phyloP scores from a whole-genome alignment of 371 early-diverging fungal species.

The Haplosporangium sp. region DNA sequence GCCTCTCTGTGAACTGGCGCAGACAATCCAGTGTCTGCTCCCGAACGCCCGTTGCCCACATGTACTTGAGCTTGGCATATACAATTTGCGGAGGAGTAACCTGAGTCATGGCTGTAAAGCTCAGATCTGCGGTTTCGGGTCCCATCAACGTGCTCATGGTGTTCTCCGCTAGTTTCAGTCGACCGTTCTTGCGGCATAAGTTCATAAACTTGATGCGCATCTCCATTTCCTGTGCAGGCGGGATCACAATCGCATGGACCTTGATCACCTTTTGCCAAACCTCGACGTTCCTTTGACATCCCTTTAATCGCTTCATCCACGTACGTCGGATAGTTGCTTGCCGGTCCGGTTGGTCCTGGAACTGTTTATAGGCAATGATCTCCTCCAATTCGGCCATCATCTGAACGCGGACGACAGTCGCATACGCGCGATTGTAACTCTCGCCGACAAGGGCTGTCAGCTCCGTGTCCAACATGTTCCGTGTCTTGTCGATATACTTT shows the following conservation, averaged over 20 bases:
- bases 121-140: constrained; percentile 55
- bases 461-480: constrained; percentile 91
- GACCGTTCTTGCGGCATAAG: constrained; percentile 91
- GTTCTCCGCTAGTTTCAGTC: constrained; percentile 85
- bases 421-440: constrained; percentile 94
- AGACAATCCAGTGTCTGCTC: constrained; percentile 67
- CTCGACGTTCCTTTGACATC: constrained; percentile 94
- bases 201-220: constrained; percentile 97
- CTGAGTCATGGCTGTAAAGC: constrained; percentile 55
- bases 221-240: constrained; percentile 93
- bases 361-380: constrained; percentile 90
- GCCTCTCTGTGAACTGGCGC: constrained; percentile 72
- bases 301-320: constrained; percentile 90
- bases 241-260: constrained; percentile 89
- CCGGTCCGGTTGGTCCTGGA: constrained; percentile 82
- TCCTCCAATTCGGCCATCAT: constrained; percentile 98
- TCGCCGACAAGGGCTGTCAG: constrained; percentile 92
- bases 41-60: constrained; percentile 87
- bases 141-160: constrained; percentile 78
- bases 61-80: constrained; percentile 94
- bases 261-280: constrained; percentile 95
- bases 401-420: constrained; percentile 88
- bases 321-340: constrained; percentile 85
- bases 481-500: constrained; percentile 81
- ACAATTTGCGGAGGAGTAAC: constrained; percentile 83